Evolutionary conservation across 768 basidiomycete genomes (phyloP).

Genomic region (Sarcodon sp.): DNA sequence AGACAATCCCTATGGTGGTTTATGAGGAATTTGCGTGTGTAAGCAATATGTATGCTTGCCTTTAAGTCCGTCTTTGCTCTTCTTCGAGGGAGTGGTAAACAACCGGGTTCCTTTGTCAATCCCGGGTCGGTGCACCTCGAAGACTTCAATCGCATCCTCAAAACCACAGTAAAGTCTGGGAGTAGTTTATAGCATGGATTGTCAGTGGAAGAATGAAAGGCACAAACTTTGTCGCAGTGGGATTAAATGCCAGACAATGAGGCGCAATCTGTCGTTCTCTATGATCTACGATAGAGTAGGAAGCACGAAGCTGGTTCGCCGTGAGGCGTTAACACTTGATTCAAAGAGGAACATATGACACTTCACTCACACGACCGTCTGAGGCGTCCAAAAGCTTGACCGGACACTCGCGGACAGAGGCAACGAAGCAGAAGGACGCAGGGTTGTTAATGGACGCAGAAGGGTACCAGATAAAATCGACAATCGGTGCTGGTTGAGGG

Average conservation of each 20-base stretch:
- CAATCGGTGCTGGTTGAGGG: slow-evolving; percentile 53
- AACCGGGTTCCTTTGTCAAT: slow-evolving; percentile 45
- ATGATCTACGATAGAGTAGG: slow-evolving; percentile 88
- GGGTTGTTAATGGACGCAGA: slow-evolving; percentile 44
- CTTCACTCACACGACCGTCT: slow-evolving; percentile 50
- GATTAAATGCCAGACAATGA: slow-evolving; percentile 70
- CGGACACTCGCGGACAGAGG: slow-evolving; percentile 76
- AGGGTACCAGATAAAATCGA: slow-evolving; percentile 83
- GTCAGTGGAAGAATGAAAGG: neutral
- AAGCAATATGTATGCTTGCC: slow-evolving; percentile 27
- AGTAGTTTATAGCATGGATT: slow-evolving; percentile 2
- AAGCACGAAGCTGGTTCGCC: slow-evolving; percentile 62
- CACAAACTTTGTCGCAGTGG: slow-evolving; percentile 45
- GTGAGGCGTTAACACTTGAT: neutral
- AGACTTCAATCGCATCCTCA: slow-evolving; percentile 76
- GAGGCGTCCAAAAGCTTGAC: slow-evolving; percentile 75
- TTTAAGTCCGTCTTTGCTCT: slow-evolving; percentile 78
- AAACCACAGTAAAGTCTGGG: slow-evolving; percentile 77
- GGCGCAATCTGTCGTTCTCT: slow-evolving; percentile 87
- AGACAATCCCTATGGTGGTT: slow-evolving; percentile 61
- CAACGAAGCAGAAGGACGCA: slow-evolving; percentile 69
- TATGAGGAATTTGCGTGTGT: neutral
- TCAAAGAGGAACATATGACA: neutral
- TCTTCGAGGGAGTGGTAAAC: slow-evolving; percentile 58
- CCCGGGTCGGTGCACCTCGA: slow-evolving; percentile 66